Base-by-base conservation (phyloP, 768 basidiomycete species). In the Hysterangium stoloniferum region DNA sequence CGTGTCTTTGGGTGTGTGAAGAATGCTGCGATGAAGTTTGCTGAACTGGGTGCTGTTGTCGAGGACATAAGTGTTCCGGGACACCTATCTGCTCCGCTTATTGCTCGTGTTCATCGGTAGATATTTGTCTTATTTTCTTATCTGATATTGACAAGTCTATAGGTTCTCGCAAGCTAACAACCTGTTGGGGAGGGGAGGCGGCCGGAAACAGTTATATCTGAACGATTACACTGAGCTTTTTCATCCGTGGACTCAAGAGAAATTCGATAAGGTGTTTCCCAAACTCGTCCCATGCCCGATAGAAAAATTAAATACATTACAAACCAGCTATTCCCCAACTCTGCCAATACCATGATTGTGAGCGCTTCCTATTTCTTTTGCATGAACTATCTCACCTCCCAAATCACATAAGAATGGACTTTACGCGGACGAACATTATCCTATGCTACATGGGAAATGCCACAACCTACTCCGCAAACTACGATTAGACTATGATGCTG, bases 1-100 rank as follows among this genome's bases (percentile, higher is more conserved):
- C 56, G 63, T 3, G 68, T 75, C 2, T 59, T 57, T 6, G 58
- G 61, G 29, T 64, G 65, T 37, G 66, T 73, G 6, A 57, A 57
- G 28, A 55, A 48, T 5, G 68, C 71, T 4, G 66, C 66, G 9
- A 54, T 56, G 48, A 55, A 66, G 40, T 71, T 72, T 37, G 52
- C 52, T 41, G 59, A 58, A 1, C 61, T 74, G 7, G 72, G 72
- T 11, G 72, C 72, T 0, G 62, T 59, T 11, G 67, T 74, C 0
- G 59, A 66, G 19, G 70, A 71, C 33, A 64, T 74, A 1, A 70
- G 69, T 15, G 61, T 71, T 4, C 72, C 73, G 1, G 59, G 66
- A 54, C 71, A 68, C 57, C 54, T 62, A 6, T 45, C 57, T n/a
- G 59, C 45, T n/a, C 12, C 48, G 29, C 27, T 52, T 8, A 15